Evolutionary conservation across 2,329 filamentous ascomycete genomes (phyloP).

Genomic region (Ophiostoma angusticollis): DNA sequence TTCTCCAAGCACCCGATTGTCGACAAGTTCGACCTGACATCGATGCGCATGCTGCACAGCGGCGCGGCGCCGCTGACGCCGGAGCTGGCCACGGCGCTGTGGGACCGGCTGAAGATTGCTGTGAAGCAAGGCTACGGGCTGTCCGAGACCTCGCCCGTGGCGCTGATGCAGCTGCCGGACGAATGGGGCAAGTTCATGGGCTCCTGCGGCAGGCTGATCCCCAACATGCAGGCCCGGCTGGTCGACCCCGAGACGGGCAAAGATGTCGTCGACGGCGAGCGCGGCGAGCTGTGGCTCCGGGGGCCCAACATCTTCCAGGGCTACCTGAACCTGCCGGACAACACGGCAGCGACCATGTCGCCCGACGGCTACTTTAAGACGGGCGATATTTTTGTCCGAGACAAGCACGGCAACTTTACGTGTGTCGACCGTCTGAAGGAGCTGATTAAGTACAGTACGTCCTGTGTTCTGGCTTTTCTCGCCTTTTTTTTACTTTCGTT

Average conservation of each 20-base stretch:
- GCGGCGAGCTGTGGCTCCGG: conserved; percentile 63
- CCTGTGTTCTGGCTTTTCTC: no score
- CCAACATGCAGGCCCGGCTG: conserved; percentile 72
- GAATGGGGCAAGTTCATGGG: conserved; percentile 69
- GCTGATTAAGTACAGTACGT: conserved; percentile 47
- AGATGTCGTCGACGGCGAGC: conserved; percentile 41
- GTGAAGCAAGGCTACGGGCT: conserved; percentile 92
- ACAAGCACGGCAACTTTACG: conserved; percentile 68
- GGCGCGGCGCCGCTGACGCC: conserved; percentile 74
- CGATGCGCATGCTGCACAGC: conserved; percentile 71
- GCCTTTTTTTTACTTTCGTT: not conserved
- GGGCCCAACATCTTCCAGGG: conserved; percentile 73
- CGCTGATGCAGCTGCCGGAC: conserved; percentile 59
- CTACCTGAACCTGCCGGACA: conserved; percentile 61
- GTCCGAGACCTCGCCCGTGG: conserved; percentile 72
- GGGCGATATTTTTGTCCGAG: conserved; percentile 72
- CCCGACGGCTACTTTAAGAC: conserved; percentile 80
- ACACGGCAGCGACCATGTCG: conserved; percentile 59
- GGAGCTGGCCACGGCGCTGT: conserved; percentile 67
- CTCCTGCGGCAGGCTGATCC: conserved; percentile 62
- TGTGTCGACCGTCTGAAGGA: conserved; percentile 79
- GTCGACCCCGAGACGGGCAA: conserved; percentile 47
- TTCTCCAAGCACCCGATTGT: conserved; percentile 70
- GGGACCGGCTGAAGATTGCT: conserved; percentile 59
- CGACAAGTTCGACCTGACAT: conserved; percentile 66